phyloP scores from a whole-genome alignment of 352 stramenopile genomes.

The Globisporangium camurandrum region DNA sequence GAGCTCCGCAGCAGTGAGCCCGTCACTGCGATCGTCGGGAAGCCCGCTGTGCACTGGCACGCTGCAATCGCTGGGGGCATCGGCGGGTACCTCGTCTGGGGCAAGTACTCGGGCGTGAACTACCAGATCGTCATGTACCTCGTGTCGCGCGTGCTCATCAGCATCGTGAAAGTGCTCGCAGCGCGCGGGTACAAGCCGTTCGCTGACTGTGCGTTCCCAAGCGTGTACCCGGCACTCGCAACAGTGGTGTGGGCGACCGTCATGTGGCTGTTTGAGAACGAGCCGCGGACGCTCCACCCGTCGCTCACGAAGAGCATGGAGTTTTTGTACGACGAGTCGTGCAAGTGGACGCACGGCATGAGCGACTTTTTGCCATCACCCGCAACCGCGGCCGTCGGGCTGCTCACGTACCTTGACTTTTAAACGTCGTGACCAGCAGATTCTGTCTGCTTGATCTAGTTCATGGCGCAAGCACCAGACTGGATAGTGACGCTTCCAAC shows the following conservation, averaged over 20 bases:
- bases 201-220: slow-evolving; percentile 48
- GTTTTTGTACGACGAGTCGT: slow-evolving; percentile 85
- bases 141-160: slow-evolving; percentile 69
- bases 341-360: slow-evolving; percentile 55
- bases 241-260: slow-evolving; percentile 71
- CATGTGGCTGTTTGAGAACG: slow-evolving; percentile 88
- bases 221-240: slow-evolving; percentile 73
- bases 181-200: slow-evolving; percentile 61
- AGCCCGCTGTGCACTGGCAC: slow-evolving; percentile 70
- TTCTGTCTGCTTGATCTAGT: too few species aligned
- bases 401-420: slow-evolving; percentile 53
- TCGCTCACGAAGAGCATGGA: slow-evolving; percentile 86
- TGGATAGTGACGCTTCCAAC: too few species aligned
- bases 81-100: slow-evolving; percentile 80
- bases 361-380: slow-evolving; percentile 78
- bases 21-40: slow-evolving; percentile 33
- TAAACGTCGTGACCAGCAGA: too few species aligned
- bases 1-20: slow-evolving; percentile 22
- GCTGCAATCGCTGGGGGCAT: slow-evolving; percentile 67
- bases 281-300: slow-evolving; percentile 62
- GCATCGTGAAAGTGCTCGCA: slow-evolving; percentile 51
- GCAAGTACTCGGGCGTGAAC: slow-evolving; percentile 81
- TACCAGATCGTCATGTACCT: slow-evolving; percentile 90
- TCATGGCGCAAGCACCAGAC: too few species aligned
- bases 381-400: slow-evolving; percentile 47